Conservation (phyloP, 2,329 filamentous ascomycete genomes). For the Alternaria brassicae region DNA sequence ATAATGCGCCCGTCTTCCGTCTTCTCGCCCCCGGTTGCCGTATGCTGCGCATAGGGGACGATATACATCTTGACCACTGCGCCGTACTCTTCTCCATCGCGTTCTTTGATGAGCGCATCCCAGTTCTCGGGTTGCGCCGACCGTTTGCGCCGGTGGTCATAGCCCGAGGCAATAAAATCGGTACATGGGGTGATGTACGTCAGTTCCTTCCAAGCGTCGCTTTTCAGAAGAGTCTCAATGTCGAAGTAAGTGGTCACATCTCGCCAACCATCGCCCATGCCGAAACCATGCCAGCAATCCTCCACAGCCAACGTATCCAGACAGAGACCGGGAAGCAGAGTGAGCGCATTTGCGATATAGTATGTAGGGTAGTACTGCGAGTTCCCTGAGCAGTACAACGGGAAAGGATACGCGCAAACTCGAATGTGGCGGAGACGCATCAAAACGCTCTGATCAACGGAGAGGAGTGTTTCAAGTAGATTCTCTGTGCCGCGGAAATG, state of each 20-base stretch:
- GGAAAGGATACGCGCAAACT: constrained; percentile 45
- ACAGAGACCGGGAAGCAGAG: constrained; percentile 42
- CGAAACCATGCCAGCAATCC: constrained; percentile 48
- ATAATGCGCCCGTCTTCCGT: constrained; percentile 31
- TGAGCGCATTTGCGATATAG: constrained; percentile 41
- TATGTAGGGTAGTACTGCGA: constrained; percentile 44
- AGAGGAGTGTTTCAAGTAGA: constrained; percentile 42
- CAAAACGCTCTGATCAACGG: constrained; percentile 38
- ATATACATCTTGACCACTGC: constrained; percentile 47
- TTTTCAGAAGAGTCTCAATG: constrained; percentile 40
- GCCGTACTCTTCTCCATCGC: constrained; percentile 39
- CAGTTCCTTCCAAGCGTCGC: constrained; percentile 45
- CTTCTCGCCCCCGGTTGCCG: constrained; percentile 17
- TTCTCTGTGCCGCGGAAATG: constrained; percentile 47
- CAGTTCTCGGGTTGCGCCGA: constrained; percentile 41
- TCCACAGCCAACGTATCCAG: constrained; percentile 43
- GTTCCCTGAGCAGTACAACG: constrained; percentile 35
- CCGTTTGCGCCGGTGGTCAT: constrained; percentile 40
- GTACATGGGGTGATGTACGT: constrained; percentile 44
- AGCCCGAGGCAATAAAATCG: constrained; percentile 45
- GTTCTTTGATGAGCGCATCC: constrained; percentile 39
- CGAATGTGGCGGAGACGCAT: constrained; percentile 43
- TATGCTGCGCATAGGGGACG: constrained; percentile 26
- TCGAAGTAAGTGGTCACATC: constrained; percentile 47
- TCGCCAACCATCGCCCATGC: constrained; percentile 43